Percentiles rank a stretch among this genome's conserved stretches.
phyloP scores from a whole-genome alignment of 768 basidiomycete genomes.

The Lentinus brumalis region DNA sequence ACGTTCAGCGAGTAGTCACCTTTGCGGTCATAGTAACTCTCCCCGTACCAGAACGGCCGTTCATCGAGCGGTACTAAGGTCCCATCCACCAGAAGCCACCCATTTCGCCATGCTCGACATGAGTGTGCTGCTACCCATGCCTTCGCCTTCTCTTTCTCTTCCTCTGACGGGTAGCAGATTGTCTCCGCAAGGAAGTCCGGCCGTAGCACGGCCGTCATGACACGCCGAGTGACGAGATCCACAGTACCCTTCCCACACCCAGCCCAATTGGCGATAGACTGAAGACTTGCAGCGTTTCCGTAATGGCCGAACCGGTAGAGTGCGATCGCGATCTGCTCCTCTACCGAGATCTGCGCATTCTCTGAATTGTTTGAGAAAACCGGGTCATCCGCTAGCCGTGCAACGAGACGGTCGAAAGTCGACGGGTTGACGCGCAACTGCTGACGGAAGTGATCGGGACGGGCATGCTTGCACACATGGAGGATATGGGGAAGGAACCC shows the following conservation, averaged over 20 bases:
- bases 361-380: too few relatives aligned
- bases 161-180: constrained; percentile 31
- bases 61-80: constrained; percentile 38
- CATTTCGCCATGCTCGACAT: constrained; percentile 37
- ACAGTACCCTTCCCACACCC: constrained; percentile 36
- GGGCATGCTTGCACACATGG: too few relatives aligned
- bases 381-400: too few relatives aligned
- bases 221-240: neutral
- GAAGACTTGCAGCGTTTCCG: constrained; percentile 39
- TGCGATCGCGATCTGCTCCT: constrained; percentile 38
- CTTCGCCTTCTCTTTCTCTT: constrained; percentile 41
- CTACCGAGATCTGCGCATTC: too few relatives aligned
- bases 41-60: constrained; percentile 36
- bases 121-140: constrained; percentile 37
- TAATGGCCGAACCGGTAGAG: constrained; percentile 43
- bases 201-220: neutral
- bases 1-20: constrained; percentile 38
- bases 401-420: too few relatives aligned
- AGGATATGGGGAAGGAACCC: too few relatives aligned
- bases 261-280: constrained; percentile 41
- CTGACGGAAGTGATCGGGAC: too few relatives aligned
- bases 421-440: too few relatives aligned
- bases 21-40: constrained; percentile 42
- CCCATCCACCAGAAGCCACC: constrained; percentile 42
- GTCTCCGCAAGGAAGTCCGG: constrained; percentile 26